Percentiles rank a stretch among this genome's conserved stretches.
phyloP scores from a whole-genome alignment of 139 green algal species.

The Auxenochlorella protothecoides region DNA sequence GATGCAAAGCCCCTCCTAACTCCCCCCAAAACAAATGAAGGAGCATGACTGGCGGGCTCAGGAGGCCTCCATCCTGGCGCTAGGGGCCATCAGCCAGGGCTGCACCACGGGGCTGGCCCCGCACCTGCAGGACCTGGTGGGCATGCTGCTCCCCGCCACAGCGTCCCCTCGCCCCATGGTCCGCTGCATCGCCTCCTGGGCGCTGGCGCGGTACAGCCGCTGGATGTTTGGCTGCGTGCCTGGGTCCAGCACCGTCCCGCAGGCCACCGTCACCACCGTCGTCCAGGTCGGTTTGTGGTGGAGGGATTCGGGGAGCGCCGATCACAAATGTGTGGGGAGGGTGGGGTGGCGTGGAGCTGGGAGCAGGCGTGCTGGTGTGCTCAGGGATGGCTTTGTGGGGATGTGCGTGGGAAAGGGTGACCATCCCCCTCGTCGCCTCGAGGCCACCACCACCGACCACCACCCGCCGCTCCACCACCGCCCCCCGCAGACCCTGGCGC shows the following conservation, averaged over 20 bases:
- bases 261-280: too few species aligned
- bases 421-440: too few species aligned
- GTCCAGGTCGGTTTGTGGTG: too few species aligned
- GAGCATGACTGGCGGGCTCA: conserved; percentile 50
- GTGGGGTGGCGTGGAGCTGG: too few species aligned
- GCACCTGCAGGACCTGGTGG: conserved; percentile 64
- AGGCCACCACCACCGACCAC: too few species aligned
- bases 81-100: conserved; percentile 84
- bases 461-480: too few species aligned
- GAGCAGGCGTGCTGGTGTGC: too few species aligned
- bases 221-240: conserved; percentile 36
- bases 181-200: conserved; percentile 74
- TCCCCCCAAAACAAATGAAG: not conserved
- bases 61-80: conserved; percentile 78
- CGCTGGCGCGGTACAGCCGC: conserved; percentile 69
- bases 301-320: too few species aligned
- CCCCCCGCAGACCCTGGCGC: too few species aligned
- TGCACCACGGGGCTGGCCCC: conserved; percentile 66
- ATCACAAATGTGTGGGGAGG: too few species aligned
- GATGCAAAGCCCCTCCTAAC: too few species aligned
- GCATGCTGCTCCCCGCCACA: conserved; percentile 64
- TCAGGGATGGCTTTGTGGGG: conserved; percentile 7
- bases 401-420: conserved; percentile 31
- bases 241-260: too few species aligned
- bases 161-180: conserved; percentile 69